Percentiles rank a stretch among this genome's conserved stretches.
These are phyloP conservation scores for Leishmania tropica DNA, from an alignment of 208 protist genomes.

Conservation along the genomic window DNA sequence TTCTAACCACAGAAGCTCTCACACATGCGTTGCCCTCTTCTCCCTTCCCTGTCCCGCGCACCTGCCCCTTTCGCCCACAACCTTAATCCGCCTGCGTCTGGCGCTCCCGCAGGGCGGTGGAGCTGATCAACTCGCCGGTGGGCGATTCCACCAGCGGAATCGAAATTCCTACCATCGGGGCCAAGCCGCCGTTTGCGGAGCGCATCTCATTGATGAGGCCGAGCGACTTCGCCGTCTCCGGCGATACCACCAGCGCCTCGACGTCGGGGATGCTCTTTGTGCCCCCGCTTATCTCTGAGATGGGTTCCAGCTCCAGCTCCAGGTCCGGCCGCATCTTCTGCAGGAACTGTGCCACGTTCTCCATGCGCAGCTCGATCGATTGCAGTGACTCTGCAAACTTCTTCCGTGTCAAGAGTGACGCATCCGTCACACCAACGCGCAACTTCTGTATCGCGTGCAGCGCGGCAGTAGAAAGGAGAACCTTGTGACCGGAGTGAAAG, in stretches of 20 bases:
- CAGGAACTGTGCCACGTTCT: slow-evolving; percentile 55
- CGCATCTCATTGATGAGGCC: slow-evolving; percentile 71
- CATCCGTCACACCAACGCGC: slow-evolving; percentile 72
- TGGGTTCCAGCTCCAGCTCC: slow-evolving; percentile 62
- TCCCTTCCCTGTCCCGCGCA: background rate
- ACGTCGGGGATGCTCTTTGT: slow-evolving; percentile 62
- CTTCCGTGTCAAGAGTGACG: slow-evolving; percentile 67
- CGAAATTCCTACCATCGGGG: slow-evolving; percentile 49
- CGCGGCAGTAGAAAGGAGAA: slow-evolving; percentile 78
- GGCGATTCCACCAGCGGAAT: slow-evolving; percentile 68
- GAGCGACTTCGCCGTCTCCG: slow-evolving; percentile 70
- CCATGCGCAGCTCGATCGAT: slow-evolving; percentile 60
- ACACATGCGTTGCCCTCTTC: background rate
- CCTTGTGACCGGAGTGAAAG: slow-evolving; percentile 88
- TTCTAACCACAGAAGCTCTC: background rate
- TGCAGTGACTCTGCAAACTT: slow-evolving; percentile 69
- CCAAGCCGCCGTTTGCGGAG: slow-evolving; percentile 39
- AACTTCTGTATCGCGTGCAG: slow-evolving; percentile 67
- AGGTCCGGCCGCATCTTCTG: slow-evolving; percentile 56
- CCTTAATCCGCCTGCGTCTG: background rate
- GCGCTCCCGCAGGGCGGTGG: slow-evolving; percentile 58
- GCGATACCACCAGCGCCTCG: slow-evolving; percentile 80
- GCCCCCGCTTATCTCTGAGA: slow-evolving; percentile 71
- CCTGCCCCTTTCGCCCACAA: background rate
- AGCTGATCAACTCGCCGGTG: slow-evolving; percentile 60